Conservation (phyloP, 805 yeast genomes). For the Wickerhamiella sorbophila region DNA sequence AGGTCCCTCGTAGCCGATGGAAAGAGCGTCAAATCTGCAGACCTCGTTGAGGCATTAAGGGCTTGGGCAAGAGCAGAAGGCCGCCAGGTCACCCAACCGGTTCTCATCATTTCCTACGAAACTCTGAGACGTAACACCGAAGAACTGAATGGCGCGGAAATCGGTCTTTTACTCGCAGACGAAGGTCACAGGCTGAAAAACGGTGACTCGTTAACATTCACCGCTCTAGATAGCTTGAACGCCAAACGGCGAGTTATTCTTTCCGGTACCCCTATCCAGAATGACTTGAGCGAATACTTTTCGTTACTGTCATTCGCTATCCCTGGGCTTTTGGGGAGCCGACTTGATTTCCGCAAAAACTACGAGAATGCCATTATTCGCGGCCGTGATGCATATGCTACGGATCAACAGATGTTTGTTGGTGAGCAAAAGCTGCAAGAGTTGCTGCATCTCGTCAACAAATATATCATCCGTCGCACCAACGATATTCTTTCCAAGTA, state of each 20-base stretch:
- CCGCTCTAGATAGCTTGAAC: conserved; percentile 66
- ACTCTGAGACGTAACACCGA: conserved; percentile 78
- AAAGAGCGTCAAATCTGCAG: conserved; percentile 51
- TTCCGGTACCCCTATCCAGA: conserved; percentile 95
- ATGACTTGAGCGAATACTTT: conserved; percentile 86
- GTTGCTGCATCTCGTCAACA: conserved; percentile 62
- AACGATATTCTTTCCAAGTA: conserved; percentile 90
- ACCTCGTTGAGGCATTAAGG: conserved; percentile 50
- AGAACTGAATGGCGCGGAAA: conserved; percentile 55
- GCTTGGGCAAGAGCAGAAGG: conserved; percentile 86
- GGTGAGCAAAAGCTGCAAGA: conserved; percentile 62
- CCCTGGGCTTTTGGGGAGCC: conserved; percentile 81
- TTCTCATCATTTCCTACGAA: conserved; percentile 84
- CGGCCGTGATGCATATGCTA: conserved; percentile 83
- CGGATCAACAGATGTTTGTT: conserved; percentile 54
- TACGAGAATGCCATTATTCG: conserved; percentile 66
- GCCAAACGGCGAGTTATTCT: conserved; percentile 82
- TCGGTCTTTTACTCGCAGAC: conserved; percentile 76
- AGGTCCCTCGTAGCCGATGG: conserved; percentile 91
- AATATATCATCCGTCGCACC: conserved; percentile 85
- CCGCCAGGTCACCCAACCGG: conserved; percentile 81
- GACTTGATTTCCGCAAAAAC: conserved; percentile 69
- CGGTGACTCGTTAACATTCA: conserved; percentile 85
- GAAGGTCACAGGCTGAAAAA: conserved; percentile 76
- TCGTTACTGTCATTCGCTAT: conserved; percentile 83